Percentiles rank a stretch among this genome's conserved stretches.
Conservation (phyloP, 352 stramenopile species). For the Phytophthora pini region DNA sequence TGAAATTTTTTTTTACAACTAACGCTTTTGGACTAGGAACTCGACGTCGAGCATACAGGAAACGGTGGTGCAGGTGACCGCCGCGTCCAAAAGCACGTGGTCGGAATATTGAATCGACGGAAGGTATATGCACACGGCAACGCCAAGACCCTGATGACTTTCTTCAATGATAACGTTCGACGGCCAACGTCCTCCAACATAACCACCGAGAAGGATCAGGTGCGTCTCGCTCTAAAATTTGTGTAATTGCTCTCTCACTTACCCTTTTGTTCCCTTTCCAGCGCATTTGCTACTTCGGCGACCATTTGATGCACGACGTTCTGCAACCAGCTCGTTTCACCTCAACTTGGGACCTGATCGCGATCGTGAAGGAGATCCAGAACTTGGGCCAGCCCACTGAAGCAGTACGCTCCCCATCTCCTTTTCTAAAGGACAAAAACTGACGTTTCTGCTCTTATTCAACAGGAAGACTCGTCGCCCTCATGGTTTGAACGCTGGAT, state of each 20-base stretch:
- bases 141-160: constrained; percentile 40
- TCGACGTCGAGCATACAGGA: constrained; percentile 2
- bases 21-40: constrained; percentile 7
- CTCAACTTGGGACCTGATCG: constrained; percentile 51
- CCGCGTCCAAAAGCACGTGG: constrained; percentile 31
- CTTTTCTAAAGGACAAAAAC: not conserved
- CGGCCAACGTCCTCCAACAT: constrained; percentile 7
- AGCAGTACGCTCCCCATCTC: constrained; percentile 20
- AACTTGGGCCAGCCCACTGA: constrained; percentile 44
- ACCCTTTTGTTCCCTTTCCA: constrained; percentile 7
- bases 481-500: constrained; percentile 35
- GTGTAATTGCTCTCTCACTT: not conserved
- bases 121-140: constrained; percentile 60
- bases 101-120: constrained; percentile 37
- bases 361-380: constrained; percentile 58
- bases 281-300: constrained; percentile 63
- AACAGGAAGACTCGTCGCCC: constrained; percentile 19
- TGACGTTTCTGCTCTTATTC: not conserved
- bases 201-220: constrained; percentile 22
- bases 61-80: not conserved
- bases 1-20: no score
- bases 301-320: constrained; percentile 60
- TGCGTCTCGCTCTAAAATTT: constrained; percentile 3
- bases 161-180: constrained; percentile 36
- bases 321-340: constrained; percentile 39